Conservation (phyloP, 108 stramenopile species). For the Cyclotella baltica region DNA sequence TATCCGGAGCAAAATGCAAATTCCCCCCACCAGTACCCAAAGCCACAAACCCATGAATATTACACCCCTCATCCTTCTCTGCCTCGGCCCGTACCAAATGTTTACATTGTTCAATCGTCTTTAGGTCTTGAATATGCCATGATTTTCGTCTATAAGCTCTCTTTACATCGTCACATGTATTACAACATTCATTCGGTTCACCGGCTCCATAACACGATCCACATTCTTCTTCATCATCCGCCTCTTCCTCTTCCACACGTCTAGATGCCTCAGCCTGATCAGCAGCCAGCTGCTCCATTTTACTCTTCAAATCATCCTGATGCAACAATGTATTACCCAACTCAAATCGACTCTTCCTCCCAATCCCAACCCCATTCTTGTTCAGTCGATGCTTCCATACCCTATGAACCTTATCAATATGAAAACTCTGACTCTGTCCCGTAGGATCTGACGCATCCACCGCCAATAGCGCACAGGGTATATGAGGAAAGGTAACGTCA, state of each 20-base stretch:
- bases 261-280: neutral
- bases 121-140: conserved; percentile 79
- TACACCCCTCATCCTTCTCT: conserved; percentile 91
- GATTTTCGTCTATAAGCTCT: conserved; percentile 88
- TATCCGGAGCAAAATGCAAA: conserved; percentile 94
- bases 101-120: conserved; percentile 71
- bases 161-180: conserved; percentile 95
- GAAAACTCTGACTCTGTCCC: conserved; percentile 86
- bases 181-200: conserved; percentile 92
- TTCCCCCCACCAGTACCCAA: conserved; percentile 91
- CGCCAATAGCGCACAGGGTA: conserved; percentile 83
- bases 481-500: conserved; percentile 85
- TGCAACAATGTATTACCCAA: conserved; percentile 62
- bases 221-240: conserved; percentile 67
- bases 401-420: conserved; percentile 75
- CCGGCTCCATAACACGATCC: conserved; percentile 98
- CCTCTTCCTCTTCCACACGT: conserved; percentile 28
- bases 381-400: conserved; percentile 89
- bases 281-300: neutral
- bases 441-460: conserved; percentile 94
- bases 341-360: conserved; percentile 68
- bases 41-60: conserved; percentile 88
- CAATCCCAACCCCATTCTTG: conserved; percentile 43
- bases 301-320: conserved; percentile 20
- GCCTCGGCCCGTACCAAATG: conserved; percentile 26